Conservation (phyloP, 495 filamentous ascomycete genomes). For the Astrothelium macrocarpum region DNA sequence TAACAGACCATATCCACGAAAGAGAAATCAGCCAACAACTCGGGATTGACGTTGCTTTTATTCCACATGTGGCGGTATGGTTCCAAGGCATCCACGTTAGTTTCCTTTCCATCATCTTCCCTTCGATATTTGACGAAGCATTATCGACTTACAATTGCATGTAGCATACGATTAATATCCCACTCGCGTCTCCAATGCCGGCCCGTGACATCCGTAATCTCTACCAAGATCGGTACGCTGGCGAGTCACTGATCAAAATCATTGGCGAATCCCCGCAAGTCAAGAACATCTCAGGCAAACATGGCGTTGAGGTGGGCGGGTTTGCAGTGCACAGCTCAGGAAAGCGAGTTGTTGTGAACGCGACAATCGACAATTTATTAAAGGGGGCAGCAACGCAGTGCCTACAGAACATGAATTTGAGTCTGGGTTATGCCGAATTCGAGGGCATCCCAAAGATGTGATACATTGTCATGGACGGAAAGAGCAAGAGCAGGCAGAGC, state of each 20-base stretch:
- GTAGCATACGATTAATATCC: constrained; percentile 79
- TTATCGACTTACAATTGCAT: constrained; percentile 4
- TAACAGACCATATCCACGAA: constrained; percentile 96
- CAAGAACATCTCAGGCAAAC: constrained; percentile 79
- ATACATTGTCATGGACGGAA: background rate
- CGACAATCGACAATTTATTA: constrained; percentile 94
- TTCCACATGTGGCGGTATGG: constrained; percentile 93
- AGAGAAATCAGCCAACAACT: constrained; percentile 76
- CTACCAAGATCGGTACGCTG: constrained; percentile 93
- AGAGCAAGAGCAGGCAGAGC: background rate
- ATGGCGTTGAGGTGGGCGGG: constrained; percentile 90
- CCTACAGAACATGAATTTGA: constrained; percentile 95
- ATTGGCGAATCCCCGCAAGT: constrained; percentile 80
- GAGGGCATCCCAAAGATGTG: constrained; percentile 74
- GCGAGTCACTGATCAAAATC: constrained; percentile 88
- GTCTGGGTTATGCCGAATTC: constrained; percentile 85
- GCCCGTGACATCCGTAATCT: constrained; percentile 87
- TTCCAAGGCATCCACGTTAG: constrained; percentile 79
- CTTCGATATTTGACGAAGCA: background rate
- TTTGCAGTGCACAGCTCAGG: constrained; percentile 84
- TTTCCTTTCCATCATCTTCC: constrained; percentile 19
- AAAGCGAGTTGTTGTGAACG: constrained; percentile 86
- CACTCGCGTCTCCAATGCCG: constrained; percentile 71
- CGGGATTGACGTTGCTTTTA: constrained; percentile 69
- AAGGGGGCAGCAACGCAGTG: constrained; percentile 97